A percentile compares a stretch with the other conserved stretches of the same genome.
These are phyloP conservation scores for Solanum okadae DNA, from an alignment of 257 asterid species.

Conservation along the genomic window DNA sequence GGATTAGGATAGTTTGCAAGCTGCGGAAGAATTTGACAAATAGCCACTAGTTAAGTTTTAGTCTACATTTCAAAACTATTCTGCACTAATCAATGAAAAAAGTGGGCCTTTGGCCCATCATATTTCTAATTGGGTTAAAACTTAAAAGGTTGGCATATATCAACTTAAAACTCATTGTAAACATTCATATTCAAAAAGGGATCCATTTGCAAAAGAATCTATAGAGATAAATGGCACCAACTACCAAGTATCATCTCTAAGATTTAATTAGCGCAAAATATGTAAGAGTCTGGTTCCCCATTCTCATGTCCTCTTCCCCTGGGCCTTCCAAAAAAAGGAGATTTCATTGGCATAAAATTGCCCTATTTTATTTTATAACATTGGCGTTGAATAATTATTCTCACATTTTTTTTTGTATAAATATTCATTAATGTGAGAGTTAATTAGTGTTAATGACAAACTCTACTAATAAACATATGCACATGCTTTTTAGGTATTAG, in stretches of 20 bases:
- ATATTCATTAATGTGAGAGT: too few species aligned
- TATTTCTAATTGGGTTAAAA: not conserved
- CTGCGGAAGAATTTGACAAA: not conserved
- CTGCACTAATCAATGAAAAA: not conserved
- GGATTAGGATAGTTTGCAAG: not conserved
- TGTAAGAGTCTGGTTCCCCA: too few species aligned
- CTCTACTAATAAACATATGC: not conserved
- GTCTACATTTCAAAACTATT: not conserved
- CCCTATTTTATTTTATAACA: too few species aligned
- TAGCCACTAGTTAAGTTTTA: not conserved
- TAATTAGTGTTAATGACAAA: not conserved
- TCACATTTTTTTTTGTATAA: too few species aligned
- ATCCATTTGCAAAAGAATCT: not conserved
- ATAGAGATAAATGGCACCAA: not conserved
- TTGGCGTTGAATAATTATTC: not conserved
- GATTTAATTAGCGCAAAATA: not conserved
- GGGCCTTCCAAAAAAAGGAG: not conserved
- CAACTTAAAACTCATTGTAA: not conserved
- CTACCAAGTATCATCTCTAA: not conserved
- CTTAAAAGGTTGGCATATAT: not conserved
- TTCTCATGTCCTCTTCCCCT: not conserved
- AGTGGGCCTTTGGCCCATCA: not conserved
- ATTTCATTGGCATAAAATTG: not conserved
- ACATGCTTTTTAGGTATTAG: not conserved
- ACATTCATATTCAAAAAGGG: not conserved